Evolutionary conservation across 108 stramenopile species (phyloP), one percentile per base, ranked within the genome.

Genomic region (Aureococcus anophagefferens): DNA sequence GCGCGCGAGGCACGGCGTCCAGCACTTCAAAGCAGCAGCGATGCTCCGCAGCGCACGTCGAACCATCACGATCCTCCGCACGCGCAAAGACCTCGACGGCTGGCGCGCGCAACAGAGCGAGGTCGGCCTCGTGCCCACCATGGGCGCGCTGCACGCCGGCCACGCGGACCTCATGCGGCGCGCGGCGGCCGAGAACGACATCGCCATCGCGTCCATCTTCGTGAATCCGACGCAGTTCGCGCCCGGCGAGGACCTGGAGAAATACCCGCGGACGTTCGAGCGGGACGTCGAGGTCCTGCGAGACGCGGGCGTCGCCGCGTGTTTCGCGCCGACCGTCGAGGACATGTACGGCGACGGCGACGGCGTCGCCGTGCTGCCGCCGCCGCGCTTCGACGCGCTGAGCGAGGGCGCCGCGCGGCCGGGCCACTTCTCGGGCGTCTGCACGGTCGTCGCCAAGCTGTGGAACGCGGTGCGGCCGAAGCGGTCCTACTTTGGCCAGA

Each of bases 111-210:
- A 44, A 44, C 9, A 5, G 13, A 44, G 40, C 40, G 40, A 13
- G 9, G 40, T 44, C 9, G 40, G 51, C 51, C 25, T 97, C 68
- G 98, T 99, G 17, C 98, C 98, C 0, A 99, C 98, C 11, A 99
- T 99, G 98, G 98, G 98, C 64, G 96, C 96, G 3, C 79, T 99
- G n/a, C 98, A 99, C 76, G 94, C 89, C 72, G 98, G 93, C 5
- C 92, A 93, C 71, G 69, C 93, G 17, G 85, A 88, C 28, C 76
- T 95, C 21, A 81, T 91, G 16, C 69, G 83, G 69, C 76, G 83
- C 74, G 92, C 95, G 40, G 74, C 89, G 73, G 37, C 66, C 13
- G 70, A 93, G 35, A 93, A 93, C 70, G 94, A 94, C 74, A 46
- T 92, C 16, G 89, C 91, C 0, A 77, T 97, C 29, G 90, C 90